Conservation (phyloP, 805 yeast species). For the Yarrowia deformans region DNA sequence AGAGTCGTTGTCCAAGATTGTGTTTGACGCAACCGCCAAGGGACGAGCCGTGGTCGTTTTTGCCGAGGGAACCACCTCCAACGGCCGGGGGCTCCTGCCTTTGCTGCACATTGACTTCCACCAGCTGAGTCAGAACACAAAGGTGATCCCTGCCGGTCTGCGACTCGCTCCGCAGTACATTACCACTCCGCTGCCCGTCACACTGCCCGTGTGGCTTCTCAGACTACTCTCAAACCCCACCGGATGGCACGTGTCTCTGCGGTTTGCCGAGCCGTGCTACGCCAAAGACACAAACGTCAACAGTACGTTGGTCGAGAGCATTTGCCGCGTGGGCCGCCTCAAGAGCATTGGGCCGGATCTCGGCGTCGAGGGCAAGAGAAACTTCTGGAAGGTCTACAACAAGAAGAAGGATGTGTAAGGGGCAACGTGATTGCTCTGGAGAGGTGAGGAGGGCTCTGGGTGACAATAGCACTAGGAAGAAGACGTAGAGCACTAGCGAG, state of each 20-base stretch:
- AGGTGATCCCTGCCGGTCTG: constrained; percentile 47
- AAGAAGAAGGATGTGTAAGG: background rate
- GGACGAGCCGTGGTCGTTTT: constrained; percentile 58
- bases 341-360: constrained; percentile 59
- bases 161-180: constrained; percentile 49
- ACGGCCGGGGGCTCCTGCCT: constrained; percentile 77
- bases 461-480: no score
- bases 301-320: constrained; percentile 44
- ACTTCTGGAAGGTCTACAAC: constrained; percentile 50
- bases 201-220: constrained; percentile 47
- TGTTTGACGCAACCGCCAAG: constrained; percentile 15
- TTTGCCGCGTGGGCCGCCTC: constrained; percentile 55
- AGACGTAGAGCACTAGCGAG: no score
- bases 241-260: constrained; percentile 47
- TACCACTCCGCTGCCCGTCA: constrained; percentile 51
- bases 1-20: constrained; percentile 27
- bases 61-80: constrained; percentile 85
- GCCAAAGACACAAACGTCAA: constrained; percentile 40
- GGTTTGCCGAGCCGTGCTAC: constrained; percentile 47
- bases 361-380: constrained; percentile 54
- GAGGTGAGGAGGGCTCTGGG: no score
- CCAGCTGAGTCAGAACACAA: constrained; percentile 40
- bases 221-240: constrained; percentile 42
- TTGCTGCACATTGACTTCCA: constrained; percentile 52
- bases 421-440: no score